These are phyloP conservation scores for Podila epicladia DNA, from an alignment of 192 early-diverging fungal species.

Conservation along the genomic window DNA sequence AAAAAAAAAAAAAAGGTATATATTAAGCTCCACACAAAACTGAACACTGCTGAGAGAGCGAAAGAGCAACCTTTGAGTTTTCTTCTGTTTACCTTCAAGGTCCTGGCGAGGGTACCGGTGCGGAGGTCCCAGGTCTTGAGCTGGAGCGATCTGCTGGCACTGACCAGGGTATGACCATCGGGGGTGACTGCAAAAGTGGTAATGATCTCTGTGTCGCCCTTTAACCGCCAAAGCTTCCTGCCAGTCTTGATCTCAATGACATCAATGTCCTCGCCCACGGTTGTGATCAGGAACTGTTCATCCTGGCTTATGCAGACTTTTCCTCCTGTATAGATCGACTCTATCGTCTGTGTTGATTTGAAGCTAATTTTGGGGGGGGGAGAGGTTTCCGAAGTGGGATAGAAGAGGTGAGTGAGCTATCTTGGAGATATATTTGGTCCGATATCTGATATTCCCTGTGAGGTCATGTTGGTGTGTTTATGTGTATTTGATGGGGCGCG, in stretches of 20 bases:
- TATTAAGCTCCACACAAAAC: not conserved
- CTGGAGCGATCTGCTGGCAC: slow-evolving; percentile 83
- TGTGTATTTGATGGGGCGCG: not conserved
- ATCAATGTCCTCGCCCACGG: slow-evolving; percentile 84
- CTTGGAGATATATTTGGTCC: not conserved
- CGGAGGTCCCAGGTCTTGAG: slow-evolving; percentile 82
- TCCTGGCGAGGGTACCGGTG: slow-evolving; percentile 66
- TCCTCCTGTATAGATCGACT: slow-evolving; percentile 93
- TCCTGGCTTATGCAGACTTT: slow-evolving; percentile 75
- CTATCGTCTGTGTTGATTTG: slow-evolving; percentile 80
- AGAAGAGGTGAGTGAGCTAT: no score
- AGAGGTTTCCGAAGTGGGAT: no score
- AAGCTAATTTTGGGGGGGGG: slow-evolving; percentile 58
- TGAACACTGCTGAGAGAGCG: no score
- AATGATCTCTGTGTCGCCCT: slow-evolving; percentile 87
- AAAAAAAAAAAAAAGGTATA: not conserved
- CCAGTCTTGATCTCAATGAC: slow-evolving; percentile 78
- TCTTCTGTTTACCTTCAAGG: slow-evolving; percentile 62
- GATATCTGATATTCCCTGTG: not conserved
- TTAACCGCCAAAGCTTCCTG: slow-evolving; percentile 66
- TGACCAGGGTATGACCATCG: slow-evolving; percentile 79
- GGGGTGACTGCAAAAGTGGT: slow-evolving; percentile 89
- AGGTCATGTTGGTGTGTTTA: not conserved
- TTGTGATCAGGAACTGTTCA: slow-evolving; percentile 76
- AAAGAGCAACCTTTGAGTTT: not conserved